Conservation (phyloP, 768 basidiomycete genomes). For the Russula earlei region DNA sequence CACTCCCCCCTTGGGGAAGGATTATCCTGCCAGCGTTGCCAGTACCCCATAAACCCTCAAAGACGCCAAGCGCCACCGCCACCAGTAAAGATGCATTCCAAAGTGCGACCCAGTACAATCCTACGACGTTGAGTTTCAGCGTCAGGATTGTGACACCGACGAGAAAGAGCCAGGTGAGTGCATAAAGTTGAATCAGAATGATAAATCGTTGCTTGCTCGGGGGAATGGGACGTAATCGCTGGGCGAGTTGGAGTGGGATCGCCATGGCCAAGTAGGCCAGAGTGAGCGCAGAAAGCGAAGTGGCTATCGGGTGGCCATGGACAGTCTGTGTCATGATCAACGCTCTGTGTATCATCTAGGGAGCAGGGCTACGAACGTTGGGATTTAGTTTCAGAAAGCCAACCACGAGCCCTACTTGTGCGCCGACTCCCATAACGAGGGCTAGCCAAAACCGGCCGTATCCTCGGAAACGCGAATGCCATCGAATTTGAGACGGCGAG, state of each 20-base stretch:
- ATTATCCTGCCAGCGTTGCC: constrained; percentile 15
- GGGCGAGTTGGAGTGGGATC: constrained; percentile 31
- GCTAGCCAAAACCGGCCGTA: constrained; percentile 59
- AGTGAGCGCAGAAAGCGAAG: constrained; percentile 40
- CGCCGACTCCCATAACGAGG: constrained; percentile 34
- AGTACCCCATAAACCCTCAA: constrained; percentile 28
- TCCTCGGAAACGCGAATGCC: constrained; percentile 22
- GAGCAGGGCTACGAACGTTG: constrained; percentile 37
- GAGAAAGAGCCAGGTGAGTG: constrained; percentile 51
- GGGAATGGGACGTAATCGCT: constrained; percentile 24
- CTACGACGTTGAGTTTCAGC: constrained; percentile 35
- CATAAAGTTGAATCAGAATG: constrained; percentile 43
- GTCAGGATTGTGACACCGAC: constrained; percentile 40
- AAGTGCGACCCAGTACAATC: constrained; percentile 46
- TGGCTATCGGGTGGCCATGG: constrained; percentile 47
- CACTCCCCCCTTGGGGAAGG: constrained; percentile 5
- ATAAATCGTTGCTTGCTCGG: constrained; percentile 41
- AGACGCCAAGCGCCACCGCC: constrained; percentile 31
- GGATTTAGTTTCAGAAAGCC: constrained; percentile 51
- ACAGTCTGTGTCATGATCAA: constrained; percentile 38
- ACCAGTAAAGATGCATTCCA: constrained; percentile 43
- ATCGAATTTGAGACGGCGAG: not conserved
- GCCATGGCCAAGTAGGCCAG: constrained; percentile 43
- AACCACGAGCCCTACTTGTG: constrained; percentile 40
- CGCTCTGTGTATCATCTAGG: not conserved